Evolutionary conservation across 345 rosid species (phyloP), one percentile per base, ranked within the genome.

Genomic region (Acer saccharum): DNA sequence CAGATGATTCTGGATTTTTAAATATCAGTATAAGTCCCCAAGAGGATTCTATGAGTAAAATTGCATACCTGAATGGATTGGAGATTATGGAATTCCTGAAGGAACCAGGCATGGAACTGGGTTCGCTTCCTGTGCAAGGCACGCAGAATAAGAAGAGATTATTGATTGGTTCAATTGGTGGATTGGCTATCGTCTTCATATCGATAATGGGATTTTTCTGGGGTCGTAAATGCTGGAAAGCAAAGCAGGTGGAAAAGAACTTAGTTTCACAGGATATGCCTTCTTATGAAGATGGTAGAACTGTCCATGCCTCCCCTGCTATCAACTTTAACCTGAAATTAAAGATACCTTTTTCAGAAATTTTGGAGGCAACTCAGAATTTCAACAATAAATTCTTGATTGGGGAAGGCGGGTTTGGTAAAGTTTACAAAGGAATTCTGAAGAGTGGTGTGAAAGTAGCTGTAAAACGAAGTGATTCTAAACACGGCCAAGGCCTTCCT

Each of bases 331-430:
- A 87, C 77, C 81, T 86, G 6, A 82, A 80, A 14, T 75, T 90
- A 39, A 88, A 63, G 76, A 81, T 90, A 2, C 29, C 89, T 39
- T 50, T 84, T 6, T 27, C 77, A 4, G 91, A 87, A 72, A 85
- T 88, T 68, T 73, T 32, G 77, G 32, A 41, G 9, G 91, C 90
- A 4, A 90, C 94, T 0, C 80, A 83, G 29, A 84, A 80, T 72
- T 90, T 88, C 8, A 67, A 84, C 35, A 27, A 44, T 16, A 79
- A 77, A 75, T 35, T 84, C 65, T 61, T 73, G 69, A 81, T 88
- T 61, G 90, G 90, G 14, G 78, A 67, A 41, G 90, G 91, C 0
- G 90, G 87, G n/a, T 90, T 87, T 46, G 91, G 90, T 21, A 78
- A 57, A 9, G 86, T 88, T 35, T 88, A 78, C 61, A 71, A 54